Percentiles rank a stretch among this genome's conserved stretches.
Evolutionary conservation across 176 grass and related monocot genomes (phyloP).

Genomic region (Ensete glaucum): DNA sequence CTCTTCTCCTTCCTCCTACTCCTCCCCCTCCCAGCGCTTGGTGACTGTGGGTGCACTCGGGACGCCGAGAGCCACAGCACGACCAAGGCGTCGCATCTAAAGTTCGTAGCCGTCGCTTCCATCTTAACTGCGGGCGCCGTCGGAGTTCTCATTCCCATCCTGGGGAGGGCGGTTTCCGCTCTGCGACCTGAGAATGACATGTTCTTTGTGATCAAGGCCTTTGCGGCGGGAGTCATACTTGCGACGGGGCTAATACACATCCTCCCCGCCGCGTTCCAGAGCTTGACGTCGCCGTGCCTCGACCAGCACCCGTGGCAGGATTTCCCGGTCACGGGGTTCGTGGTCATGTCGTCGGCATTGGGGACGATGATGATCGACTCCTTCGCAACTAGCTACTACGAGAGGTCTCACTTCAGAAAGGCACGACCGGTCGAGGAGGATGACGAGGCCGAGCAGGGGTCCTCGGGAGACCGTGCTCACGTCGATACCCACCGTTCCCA

Average conservation of each 20-base stretch:
- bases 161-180: constrained; percentile 45
- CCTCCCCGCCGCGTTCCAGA: constrained; percentile 62
- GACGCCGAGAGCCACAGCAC: constrained; percentile 28
- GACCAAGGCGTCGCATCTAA: constrained; percentile 33
- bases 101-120: constrained; percentile 69
- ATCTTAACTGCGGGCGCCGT: constrained; percentile 65
- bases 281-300: constrained; percentile 68
- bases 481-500: constrained; percentile 35
- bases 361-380: constrained; percentile 86
- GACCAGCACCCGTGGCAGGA: constrained; percentile 12
- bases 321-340: constrained; percentile 70
- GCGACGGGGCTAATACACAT: constrained; percentile 92
- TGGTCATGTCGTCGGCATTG: constrained; percentile 71
- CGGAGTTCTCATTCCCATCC: constrained; percentile 68
- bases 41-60: constrained; percentile 39
- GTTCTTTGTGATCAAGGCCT: constrained; percentile 85
- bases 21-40: constrained; percentile 35
- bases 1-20: constrained; percentile 34
- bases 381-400: constrained; percentile 81
- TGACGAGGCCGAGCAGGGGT: constrained; percentile 20
- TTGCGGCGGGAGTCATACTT: constrained; percentile 81
- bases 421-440: constrained; percentile 52
- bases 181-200: constrained; percentile 51
- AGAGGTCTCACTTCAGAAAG: constrained; percentile 73
- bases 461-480: constrained; percentile 24